Evolutionary conservation across 768 basidiomycete genomes (phyloP).

Genomic region (Panellus pusillus): DNA sequence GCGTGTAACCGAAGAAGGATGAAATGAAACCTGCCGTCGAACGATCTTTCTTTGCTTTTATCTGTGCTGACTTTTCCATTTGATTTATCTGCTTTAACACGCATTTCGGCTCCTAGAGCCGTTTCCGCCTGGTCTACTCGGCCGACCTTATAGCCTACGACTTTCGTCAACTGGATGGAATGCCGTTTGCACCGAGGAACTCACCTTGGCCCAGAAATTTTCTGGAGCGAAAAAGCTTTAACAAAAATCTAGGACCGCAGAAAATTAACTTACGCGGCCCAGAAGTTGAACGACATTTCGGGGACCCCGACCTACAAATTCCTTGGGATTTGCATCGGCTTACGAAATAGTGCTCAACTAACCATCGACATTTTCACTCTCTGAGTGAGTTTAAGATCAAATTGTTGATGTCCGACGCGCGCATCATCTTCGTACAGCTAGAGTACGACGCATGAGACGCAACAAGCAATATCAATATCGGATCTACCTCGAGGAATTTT

Average conservation of each 20-base stretch:
- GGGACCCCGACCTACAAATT: constrained; percentile 84
- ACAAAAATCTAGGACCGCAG: not conserved
- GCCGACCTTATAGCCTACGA: constrained; percentile 86
- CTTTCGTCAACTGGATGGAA: not conserved
- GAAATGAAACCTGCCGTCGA: constrained; percentile 50
- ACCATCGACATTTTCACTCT: constrained; percentile 99
- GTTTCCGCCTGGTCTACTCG: constrained; percentile 97
- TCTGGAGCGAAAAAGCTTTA: constrained; percentile 33
- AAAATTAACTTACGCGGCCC: constrained; percentile 69
- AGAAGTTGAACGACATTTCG: constrained; percentile 89
- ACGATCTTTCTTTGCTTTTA: constrained; percentile 83
- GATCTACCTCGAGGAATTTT: constrained; percentile 74
- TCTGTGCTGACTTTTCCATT: constrained; percentile 59
- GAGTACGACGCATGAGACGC: constrained; percentile 8
- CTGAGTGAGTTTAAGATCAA: constrained; percentile 89
- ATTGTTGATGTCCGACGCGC: constrained; percentile 87
- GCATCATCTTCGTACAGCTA: constrained; percentile 97
- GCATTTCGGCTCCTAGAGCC: constrained; percentile 95
- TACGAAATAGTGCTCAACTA: constrained; percentile 15
- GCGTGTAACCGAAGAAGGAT: not conserved
- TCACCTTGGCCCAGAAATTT: constrained; percentile 82
- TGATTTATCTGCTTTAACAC: constrained; percentile 71
- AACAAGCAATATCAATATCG: not conserved
- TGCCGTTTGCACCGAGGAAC: not conserved
- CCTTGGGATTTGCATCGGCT: not conserved